Base-by-base conservation (phyloP, 768 basidiomycete genomes). In the Rhizopogon rudus region DNA sequence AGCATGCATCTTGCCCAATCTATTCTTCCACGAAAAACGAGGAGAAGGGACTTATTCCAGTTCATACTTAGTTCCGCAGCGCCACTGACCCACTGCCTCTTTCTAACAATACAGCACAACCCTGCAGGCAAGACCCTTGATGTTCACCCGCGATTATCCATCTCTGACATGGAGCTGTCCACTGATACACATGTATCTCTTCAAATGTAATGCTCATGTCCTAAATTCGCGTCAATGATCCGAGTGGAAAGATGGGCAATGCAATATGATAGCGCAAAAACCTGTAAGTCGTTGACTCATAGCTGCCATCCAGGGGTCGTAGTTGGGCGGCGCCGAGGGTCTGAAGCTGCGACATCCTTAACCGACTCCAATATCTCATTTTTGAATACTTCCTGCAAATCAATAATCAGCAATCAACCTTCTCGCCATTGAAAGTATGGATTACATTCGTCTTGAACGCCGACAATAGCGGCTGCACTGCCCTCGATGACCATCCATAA, bases 401-500 rank as follows among this genome's bases (percentile, higher is more conserved):
- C 20, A 35, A 25, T 40, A 35, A 25, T 55, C 39, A 53, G 8
- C 14, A 25, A 22, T 14, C 16, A 41, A 14, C 9, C n/a, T 8
- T 31, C 29, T 53, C 22, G 13, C 28, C 29, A 25, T 37, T 14
- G 31, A 6, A 16, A 17, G 13, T 13, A 51, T 37, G 51, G 66
- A 78, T 58, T 59, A 83, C 80, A 57, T 78, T 74, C 31, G 63
- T 61, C 37, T 70, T 62, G 60, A 74, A 82, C 4, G 67, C 65
- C 0, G 72, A 64, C 39, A 69, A 57, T 42, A 86, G 69, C 2
- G 79, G 74, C 13, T 70, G 60, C 17, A 78, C 77, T 52, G 79
- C 77, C 40, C 76, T 71, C 68, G 71, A 81, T 0, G 75, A 73
- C 84, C 84, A 86, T 0, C 71, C 67, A 62, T 71, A 84, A 51